Conservation (phyloP, 352 stramenopile genomes). For the Globisporangium echinulatum region DNA sequence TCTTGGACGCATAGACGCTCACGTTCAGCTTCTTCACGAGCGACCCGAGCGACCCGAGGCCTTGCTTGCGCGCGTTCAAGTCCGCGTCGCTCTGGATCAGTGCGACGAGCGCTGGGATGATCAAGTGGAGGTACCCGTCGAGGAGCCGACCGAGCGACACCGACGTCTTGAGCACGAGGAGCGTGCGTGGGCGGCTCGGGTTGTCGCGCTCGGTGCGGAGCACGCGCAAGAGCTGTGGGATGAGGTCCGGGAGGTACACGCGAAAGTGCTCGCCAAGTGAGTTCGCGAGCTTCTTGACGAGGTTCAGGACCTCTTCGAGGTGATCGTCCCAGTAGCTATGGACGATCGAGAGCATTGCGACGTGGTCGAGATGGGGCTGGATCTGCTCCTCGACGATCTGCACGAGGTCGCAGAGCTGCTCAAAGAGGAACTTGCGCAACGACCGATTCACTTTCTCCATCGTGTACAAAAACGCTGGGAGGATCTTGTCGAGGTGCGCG, state of each 20-base stretch:
- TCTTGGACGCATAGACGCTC: conserved; percentile 84
- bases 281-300: conserved; percentile 92
- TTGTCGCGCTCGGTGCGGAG: conserved; percentile 78
- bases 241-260: conserved; percentile 82
- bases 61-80: conserved; percentile 74
- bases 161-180: conserved; percentile 73
- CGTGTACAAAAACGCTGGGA: conserved; percentile 95
- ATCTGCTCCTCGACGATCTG: conserved; percentile 97
- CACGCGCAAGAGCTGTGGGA: conserved; percentile 85
- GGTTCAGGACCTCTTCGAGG: conserved; percentile 94
- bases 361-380: conserved; percentile 81
- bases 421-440: conserved; percentile 93
- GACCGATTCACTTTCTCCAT: conserved; percentile 86
- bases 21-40: conserved; percentile 89
- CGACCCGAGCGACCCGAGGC: conserved; percentile 70
- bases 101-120: conserved; percentile 74
- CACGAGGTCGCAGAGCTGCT: conserved; percentile 95
- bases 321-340: conserved; percentile 89
- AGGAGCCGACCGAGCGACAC: conserved; percentile 70
- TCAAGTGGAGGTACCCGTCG: conserved; percentile 81
- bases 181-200: conserved; percentile 53
- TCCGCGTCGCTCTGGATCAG: conserved; percentile 83
- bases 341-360: conserved; percentile 78
- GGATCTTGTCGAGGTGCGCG: conserved; percentile 94
- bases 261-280: conserved; percentile 83